Evolutionary conservation across 345 rosid species (phyloP).

Genomic region (Mercurialis annua): DNA sequence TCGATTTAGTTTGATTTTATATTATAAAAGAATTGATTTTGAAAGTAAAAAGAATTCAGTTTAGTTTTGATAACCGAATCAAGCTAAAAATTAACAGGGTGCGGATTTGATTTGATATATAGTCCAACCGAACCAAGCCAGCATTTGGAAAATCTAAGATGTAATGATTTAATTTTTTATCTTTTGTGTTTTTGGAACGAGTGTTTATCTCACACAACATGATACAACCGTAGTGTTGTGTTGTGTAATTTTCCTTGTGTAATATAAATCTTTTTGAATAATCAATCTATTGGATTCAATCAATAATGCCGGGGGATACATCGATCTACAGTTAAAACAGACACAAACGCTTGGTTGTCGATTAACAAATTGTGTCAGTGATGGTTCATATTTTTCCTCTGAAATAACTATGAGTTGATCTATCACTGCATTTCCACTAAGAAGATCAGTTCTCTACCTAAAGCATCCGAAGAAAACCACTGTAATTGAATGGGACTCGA

Average conservation of each 20-base stretch:
- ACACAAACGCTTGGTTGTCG: not conserved
- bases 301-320: not conserved
- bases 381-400: not conserved
- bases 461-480: not conserved
- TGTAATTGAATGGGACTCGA: not conserved
- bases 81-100: too few species aligned
- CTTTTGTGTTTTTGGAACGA: too few species aligned
- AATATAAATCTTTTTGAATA: not conserved
- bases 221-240: too few species aligned
- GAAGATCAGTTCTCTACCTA: not conserved
- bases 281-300: not conserved
- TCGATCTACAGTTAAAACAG: not conserved
- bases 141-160: too few species aligned
- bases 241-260: not conserved
- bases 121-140: too few species aligned
- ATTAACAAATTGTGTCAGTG: not conserved
- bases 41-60: too few species aligned
- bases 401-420: conserved; percentile 1
- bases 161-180: too few species aligned
- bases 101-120: too few species aligned
- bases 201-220: too few species aligned
- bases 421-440: not conserved
- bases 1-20: too few species aligned
- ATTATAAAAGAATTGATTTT: too few species aligned
- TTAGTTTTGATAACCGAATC: too few species aligned